Conservation (phyloP, 129 eudicot genomes). For the Artemisia annua region DNA sequence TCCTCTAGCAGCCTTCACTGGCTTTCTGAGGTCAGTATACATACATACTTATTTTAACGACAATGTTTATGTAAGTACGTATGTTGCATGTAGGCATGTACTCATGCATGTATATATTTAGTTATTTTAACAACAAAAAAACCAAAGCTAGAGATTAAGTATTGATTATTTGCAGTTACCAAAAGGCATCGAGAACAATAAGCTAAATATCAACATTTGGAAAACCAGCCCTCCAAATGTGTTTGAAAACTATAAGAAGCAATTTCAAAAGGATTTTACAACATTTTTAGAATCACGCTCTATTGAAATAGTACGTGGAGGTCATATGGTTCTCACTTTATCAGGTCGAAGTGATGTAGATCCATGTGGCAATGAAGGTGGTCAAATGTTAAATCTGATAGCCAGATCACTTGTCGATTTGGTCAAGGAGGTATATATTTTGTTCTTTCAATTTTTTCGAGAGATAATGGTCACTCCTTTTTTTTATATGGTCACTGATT, state of each 20-base stretch:
- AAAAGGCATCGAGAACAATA: not conserved
- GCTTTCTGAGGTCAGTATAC: too few relatives aligned
- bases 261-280: too few relatives aligned
- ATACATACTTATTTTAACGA: too few relatives aligned
- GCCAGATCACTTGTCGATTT: not conserved
- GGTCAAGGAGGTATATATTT: too few relatives aligned
- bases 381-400: not conserved
- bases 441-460: not conserved
- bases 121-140: not conserved
- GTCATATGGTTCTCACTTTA: not conserved
- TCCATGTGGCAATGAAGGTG: not conserved
- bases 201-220: too few relatives aligned
- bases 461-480: not conserved
- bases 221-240: too few relatives aligned
- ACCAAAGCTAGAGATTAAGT: not conserved
- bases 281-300: not conserved
- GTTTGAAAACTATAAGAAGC: too few relatives aligned
- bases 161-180: not conserved
- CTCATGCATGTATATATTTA: too few relatives aligned
- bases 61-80: too few relatives aligned
- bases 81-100: too few relatives aligned
- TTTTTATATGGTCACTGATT: not conserved
- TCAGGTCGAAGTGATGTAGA: not conserved
- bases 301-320: not conserved
- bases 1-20: too few relatives aligned